Base-by-base conservation (phyloP, 371 early-diverging fungal species). In the Mucor indicus region DNA sequence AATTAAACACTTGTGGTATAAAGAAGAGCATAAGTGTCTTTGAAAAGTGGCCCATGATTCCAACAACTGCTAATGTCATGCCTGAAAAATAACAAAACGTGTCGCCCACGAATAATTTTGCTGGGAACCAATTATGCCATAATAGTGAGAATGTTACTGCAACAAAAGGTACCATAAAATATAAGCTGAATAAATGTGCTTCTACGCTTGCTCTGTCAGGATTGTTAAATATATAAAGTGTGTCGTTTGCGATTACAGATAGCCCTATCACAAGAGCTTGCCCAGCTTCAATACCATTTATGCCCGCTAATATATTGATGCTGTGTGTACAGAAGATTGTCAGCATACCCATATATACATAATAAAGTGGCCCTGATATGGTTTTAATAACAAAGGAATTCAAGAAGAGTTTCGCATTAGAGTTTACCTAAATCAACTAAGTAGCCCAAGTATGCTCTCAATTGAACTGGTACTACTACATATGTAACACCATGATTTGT, bases 271-370 rank as follows among this genome's bases (percentile, higher is more conserved):
- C 81, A 1, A 98, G 62, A 0, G 91, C 77, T 68, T 98, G 98
- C 0, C 89, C 92, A 11, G 88, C 93, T 69, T 99, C 99, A 31
- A 99, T 87, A 6, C 99, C 99, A 69, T 99, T 99, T 57, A 96
- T 89, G 11, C 99, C 99, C 9, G 98, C 98, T 31, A 98, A 72
- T 43, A 99, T 98, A 65, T 99, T 99, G 76, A 99, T 95, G 7
- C 93, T 87, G 66, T 99, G 95, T 1, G 98, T 98, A 56, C 93
- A 95, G 61, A 98, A 99, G 17, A 95, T 86, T 24, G 87, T 79
- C 35, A 98, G 70, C 69, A 89, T 72, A 0, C 77, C 77, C 85
- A 98, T 96, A 60, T 92, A 96, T 10, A 89, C 71, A 74, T 99
- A 98, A 74, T 98, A 98, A 4, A 95, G 58, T 10, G 65, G 33